Evolutionary conservation across 257 asterid genomes (phyloP).

Genomic region (Solanum commersonii): DNA sequence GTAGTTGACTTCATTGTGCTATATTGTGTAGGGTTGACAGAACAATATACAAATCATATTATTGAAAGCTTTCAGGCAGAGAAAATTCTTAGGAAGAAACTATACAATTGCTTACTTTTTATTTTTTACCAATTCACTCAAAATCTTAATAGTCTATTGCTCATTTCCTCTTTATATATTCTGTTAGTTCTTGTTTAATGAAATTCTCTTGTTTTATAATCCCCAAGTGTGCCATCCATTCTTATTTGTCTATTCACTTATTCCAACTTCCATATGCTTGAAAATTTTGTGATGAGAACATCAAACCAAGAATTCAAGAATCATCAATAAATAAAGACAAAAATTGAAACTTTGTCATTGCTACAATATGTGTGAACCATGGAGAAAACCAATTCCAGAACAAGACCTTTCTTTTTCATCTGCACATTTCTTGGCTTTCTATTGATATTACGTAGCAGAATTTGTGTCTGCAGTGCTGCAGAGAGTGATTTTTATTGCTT

Average conservation of each 20-base stretch:
- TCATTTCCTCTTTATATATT: neutral
- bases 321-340: neutral
- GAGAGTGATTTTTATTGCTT: constrained; percentile 1
- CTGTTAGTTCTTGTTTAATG: neutral
- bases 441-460: neutral
- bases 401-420: neutral
- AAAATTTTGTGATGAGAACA: neutral
- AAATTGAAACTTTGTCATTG: neutral
- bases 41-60: neutral
- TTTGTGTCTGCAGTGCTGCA: neutral
- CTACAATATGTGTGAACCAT: neutral
- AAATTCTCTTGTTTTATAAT: neutral
- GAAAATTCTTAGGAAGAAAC: neutral
- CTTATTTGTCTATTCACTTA: neutral
- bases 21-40: neutral
- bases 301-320: neutral
- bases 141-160: neutral
- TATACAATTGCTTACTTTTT: neutral
- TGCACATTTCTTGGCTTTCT: neutral
- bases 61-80: neutral
- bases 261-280: neutral
- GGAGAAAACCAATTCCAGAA: neutral
- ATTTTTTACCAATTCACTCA: neutral
- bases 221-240: neutral
- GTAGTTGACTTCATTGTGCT: neutral